Conservation (phyloP, 2,329 filamentous ascomycete species). For the Diaporthe eres region DNA sequence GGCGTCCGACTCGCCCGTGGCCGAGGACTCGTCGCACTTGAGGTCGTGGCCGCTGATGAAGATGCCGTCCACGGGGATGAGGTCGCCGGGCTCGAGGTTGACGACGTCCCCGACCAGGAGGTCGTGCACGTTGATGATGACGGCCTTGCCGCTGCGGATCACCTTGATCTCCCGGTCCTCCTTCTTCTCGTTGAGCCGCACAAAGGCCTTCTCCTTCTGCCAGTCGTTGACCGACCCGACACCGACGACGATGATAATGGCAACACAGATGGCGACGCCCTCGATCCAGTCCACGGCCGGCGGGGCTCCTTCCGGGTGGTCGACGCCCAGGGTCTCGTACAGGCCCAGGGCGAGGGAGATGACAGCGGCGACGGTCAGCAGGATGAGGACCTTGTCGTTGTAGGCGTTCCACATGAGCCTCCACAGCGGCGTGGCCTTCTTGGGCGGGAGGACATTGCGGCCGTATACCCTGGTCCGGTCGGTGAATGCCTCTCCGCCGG, state of each 20-base stretch:
- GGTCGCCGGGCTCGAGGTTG: conserved; percentile 76
- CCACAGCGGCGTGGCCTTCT: conserved; percentile 71
- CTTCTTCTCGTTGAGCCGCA: conserved; percentile 70
- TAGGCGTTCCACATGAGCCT: conserved; percentile 77
- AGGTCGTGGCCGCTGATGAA: conserved; percentile 75
- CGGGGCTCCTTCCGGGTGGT: conserved; percentile 56
- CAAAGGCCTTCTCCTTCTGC: conserved; percentile 74
- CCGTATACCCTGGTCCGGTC: conserved; percentile 74
- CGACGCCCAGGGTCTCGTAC: conserved; percentile 72
- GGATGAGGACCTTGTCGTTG: conserved; percentile 80
- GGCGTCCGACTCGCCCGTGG: conserved; percentile 78
- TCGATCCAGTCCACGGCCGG: conserved; percentile 72
- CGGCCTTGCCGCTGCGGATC: conserved; percentile 73
- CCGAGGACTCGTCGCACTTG: conserved; percentile 79
- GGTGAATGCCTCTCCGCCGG: conserved; percentile 47
- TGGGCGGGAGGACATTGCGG: conserved; percentile 71
- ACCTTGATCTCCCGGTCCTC: conserved; percentile 74
- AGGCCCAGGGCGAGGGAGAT: conserved; percentile 79
- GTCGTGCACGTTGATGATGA: conserved; percentile 73
- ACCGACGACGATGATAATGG: conserved; percentile 72
- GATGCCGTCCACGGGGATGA: conserved; percentile 76
- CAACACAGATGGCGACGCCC: conserved; percentile 73
- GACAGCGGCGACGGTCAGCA: conserved; percentile 77
- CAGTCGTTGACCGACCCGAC: conserved; percentile 74
- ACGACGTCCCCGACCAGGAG: conserved; percentile 77